Base-by-base conservation (phyloP, 169 alveolate species). In the Plasmodium cynomolgi region DNA sequence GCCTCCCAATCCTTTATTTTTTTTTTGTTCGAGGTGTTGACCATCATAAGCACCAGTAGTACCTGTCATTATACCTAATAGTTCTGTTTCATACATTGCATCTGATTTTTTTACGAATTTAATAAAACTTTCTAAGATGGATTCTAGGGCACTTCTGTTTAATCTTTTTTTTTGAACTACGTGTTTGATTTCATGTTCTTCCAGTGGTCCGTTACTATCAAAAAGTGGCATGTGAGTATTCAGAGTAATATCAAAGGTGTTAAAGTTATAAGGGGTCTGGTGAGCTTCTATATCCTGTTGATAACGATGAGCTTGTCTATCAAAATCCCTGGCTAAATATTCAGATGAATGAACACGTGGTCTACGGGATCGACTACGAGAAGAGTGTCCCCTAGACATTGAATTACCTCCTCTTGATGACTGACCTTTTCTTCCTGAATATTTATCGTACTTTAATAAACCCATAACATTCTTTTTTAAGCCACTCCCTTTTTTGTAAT, bases 51-150 rank as follows among this genome's bases (percentile, higher is more conserved):
- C 37, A 26, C 56, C 20, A 20, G 26, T 23, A 15, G 41, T 29
- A 26, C 31, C 39, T 80, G 26, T 9, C 23, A 80, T 44, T 26
- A 80, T 80, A 9, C n/a, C 7, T 80, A 80, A 37, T 41, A 80
- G 0, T 80, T 80, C 84, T 20, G 84, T 80, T 80, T 80, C 84
- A 80, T 80, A 80, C 73, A 80, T 37, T n/a, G 84, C 84, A 80
- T 80, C 84, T 44, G 74, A 41, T 50, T 31, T 80, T 80, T 80
- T 80, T 23, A 80, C 2, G 17, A 15, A n/a, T 41, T 80, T 80
- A 33, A 41, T 41, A 17, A 80, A 26, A 29, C 11, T 1, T 29
- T 80, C 26, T n/a, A 41, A 20, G 15, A 80, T 9, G 56, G 23
- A 80, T 80, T 8, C 6, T 41, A 44, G 29, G 26, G 56, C 11